A percentile compares a stretch with the other conserved stretches of the same genome.
Conservation (phyloP, 176 grass and related monocot genomes). For the Paspalum notatum region DNA sequence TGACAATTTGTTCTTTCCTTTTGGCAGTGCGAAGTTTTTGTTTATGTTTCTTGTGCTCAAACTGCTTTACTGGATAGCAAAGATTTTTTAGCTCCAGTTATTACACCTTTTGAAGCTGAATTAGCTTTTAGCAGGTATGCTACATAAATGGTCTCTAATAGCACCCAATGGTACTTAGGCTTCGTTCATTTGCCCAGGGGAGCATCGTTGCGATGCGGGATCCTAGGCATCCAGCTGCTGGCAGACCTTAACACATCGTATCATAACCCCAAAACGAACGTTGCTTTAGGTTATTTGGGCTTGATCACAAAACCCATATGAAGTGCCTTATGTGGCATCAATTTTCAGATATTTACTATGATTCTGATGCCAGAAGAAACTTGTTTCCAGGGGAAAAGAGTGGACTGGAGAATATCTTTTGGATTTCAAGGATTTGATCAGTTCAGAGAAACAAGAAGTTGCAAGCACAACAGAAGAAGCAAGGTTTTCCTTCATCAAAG, state of each 20-base stretch:
- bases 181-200: too few relatives aligned
- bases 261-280: too few relatives aligned
- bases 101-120: conserved; percentile 93
- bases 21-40: conserved; percentile 78
- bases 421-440: conserved; percentile 85
- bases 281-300: not conserved
- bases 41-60: conserved; percentile 97
- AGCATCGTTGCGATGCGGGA: too few relatives aligned
- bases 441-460: conserved; percentile 41
- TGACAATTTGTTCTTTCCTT: conserved; percentile 20
- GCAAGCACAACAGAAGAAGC: conserved; percentile 60
- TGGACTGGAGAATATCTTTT: conserved; percentile 94
- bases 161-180: not conserved
- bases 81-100: conserved; percentile 87
- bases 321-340: conserved; percentile 4
- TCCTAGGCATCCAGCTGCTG: too few relatives aligned
- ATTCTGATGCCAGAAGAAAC: conserved; percentile 1
- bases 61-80: conserved; percentile 98
- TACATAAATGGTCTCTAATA: not conserved
- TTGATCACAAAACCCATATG: not conserved
- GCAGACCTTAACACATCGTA: too few relatives aligned
- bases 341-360: not conserved
- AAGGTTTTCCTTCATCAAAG: conserved; percentile 95
- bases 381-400: conserved; percentile 69
- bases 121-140: conserved; percentile 90